Evolutionary conservation across 148 eudicot species (phyloP), one percentile per base, ranked within the genome.

Genomic region (Fallopia convolvulus): DNA sequence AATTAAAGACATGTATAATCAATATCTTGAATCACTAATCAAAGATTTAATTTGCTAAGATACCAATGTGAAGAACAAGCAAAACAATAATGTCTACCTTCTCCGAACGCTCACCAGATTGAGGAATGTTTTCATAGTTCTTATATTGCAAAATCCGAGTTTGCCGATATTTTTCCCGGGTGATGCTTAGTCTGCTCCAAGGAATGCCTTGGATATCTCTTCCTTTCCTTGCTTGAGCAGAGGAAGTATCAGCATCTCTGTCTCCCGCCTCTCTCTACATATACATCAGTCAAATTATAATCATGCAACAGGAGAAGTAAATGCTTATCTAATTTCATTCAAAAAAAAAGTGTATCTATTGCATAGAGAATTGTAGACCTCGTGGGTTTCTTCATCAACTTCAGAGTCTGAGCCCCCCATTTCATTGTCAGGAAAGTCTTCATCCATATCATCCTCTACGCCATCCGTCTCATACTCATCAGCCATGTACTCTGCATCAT

Each of bases 201-300:
- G 96, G 93, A 72, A 93, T 93, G 30, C 96, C 98, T 86, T 93
- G 98, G 75, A 93, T 89, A 78, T 93, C 97, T 84, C 86, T 87
- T 50, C 97, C 97, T 74, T 76, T 79, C 84, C 95, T 85, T 71
- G 92, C 93, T 84, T 93, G 90, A 76, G 92, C 89, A 78, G 97
- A 87, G 70, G 96, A 85, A 66, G 93, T 91, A 70, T 93, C 98
- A 14, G 84, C 87, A 78, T 77, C 58, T 72, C 79, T 88, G 63
- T 84, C 82, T 82, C 81, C 87, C 97, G 88, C 72, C 18, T 84
- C 82, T 82, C 83, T 86, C 97, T 93, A 74, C n/a, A 78, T 42
- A 14, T 1, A 66, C 9, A 33, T 14, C 42, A 66, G 36, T 33
- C 72, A 66, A 30, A 14, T 66, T 33, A 66, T 17, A 33, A 33